Percentiles rank a stretch among this genome's conserved stretches.
phyloP scores from a whole-genome alignment of 1,284 basidiomycete genomes.

The Microbotryum lychnidis-dioicae region DNA sequence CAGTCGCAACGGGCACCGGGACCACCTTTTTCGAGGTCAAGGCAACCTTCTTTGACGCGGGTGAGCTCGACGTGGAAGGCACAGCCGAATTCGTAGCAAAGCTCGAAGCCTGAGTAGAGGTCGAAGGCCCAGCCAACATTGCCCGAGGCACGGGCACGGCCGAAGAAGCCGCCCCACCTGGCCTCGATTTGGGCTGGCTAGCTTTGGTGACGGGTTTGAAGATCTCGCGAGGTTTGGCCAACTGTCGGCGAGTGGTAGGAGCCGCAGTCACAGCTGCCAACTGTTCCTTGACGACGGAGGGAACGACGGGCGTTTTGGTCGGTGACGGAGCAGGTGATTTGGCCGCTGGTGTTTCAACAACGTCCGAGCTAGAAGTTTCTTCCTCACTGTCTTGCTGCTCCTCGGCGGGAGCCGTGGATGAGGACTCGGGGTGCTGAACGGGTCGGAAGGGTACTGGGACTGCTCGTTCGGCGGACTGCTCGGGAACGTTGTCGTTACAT shows the following conservation, averaged over 20 bases:
- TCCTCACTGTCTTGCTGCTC: no score
- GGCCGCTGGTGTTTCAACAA: neutral
- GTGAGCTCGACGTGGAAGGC: no score
- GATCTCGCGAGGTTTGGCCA: slow-evolving; percentile 7
- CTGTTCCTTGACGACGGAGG: neutral
- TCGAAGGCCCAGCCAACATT: neutral
- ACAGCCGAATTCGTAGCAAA: neutral
- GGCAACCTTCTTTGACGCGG: no score
- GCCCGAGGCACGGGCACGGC: neutral
- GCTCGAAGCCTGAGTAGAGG: neutral
- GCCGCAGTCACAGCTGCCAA: slow-evolving; percentile 6
- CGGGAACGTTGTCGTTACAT: no score
- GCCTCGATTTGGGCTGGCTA: no score
- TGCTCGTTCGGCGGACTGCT: no score
- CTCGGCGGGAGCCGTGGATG: neutral
- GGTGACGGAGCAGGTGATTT: neutral
- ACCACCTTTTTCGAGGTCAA: no score
- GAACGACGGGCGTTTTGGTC: neutral
- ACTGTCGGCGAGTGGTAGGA: slow-evolving; percentile 13
- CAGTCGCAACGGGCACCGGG: no score
- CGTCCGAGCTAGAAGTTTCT: neutral
- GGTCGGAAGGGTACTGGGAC: neutral
- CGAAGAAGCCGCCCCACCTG: neutral
- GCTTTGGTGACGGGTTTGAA: neutral
- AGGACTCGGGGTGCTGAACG: neutral